These are phyloP conservation scores for Macrolepiota albuminosa DNA, from an alignment of 768 basidiomycete genomes.

Conservation along the genomic window DNA sequence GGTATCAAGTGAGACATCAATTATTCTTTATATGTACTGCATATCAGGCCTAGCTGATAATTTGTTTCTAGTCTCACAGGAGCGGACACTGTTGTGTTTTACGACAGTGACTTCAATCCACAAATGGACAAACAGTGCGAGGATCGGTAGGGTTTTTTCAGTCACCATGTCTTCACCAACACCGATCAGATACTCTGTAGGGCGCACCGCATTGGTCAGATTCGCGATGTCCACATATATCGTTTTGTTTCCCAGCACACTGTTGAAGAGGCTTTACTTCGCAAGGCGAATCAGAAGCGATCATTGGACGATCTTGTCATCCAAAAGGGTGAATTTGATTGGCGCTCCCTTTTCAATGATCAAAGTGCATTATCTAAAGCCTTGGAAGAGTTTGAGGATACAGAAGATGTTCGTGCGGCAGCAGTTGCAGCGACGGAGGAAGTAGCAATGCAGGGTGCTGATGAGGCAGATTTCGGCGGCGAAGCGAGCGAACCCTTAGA, in stretches of 20 bases:
- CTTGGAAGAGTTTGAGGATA: constrained; percentile 83
- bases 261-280: constrained; percentile 94
- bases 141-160: constrained; percentile 56
- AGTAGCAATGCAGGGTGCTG: constrained; percentile 67
- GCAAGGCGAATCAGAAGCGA: constrained; percentile 97
- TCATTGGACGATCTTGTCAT: constrained; percentile 88
- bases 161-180: background rate
- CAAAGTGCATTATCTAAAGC: constrained; percentile 64
- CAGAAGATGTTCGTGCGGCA: constrained; percentile 82
- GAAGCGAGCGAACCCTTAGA: constrained; percentile 25
- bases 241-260: constrained; percentile 88
- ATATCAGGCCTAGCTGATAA: constrained; percentile 8
- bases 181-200: constrained; percentile 30
- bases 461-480: constrained; percentile 74
- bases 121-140: constrained; percentile 98
- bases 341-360: constrained; percentile 78
- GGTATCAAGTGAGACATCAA: constrained; percentile 78
- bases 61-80: constrained; percentile 58
- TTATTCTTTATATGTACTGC: background rate
- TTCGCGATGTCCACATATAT: constrained; percentile 94
- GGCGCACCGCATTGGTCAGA: constrained; percentile 98
- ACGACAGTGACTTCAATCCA: constrained; percentile 95
- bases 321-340: constrained; percentile 92
- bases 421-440: constrained; percentile 72
- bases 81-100: constrained; percentile 95